A percentile compares a stretch with the other conserved stretches of the same genome.
phyloP scores from a whole-genome alignment of 148 eudicot genomes.

The Rheum nobile region DNA sequence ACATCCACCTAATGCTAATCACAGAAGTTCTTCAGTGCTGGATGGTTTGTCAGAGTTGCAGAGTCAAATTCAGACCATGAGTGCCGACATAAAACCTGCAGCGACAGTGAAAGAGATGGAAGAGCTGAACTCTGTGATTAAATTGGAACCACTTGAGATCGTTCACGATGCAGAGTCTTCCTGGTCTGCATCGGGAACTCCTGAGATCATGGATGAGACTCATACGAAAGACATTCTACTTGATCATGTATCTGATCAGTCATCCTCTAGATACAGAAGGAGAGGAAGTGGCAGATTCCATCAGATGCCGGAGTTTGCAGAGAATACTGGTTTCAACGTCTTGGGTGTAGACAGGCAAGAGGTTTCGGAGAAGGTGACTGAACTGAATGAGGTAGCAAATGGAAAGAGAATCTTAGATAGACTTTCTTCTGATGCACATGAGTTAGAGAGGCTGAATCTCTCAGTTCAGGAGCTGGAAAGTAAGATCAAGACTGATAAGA shows the following conservation, averaged over 20 bases:
- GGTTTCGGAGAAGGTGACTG: slow-evolving; percentile 11
- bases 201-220: slow-evolving; percentile 33
- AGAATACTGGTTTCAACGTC: slow-evolving; percentile 34
- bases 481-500: slow-evolving; percentile 39
- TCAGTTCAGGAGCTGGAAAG: slow-evolving; percentile 47
- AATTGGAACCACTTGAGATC: slow-evolving; percentile 15
- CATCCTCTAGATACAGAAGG: too few species aligned
- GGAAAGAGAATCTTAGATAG: slow-evolving; percentile 39
- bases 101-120: slow-evolving; percentile 34
- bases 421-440: slow-evolving; percentile 59
- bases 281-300: neutral
- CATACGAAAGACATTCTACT: slow-evolving; percentile 80
- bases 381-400: slow-evolving; percentile 13
- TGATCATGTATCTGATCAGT: slow-evolving; percentile 25
- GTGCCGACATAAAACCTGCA: slow-evolving; percentile 24
- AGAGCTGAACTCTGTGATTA: slow-evolving; percentile 22
- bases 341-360: too few species aligned
- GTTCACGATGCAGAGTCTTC: slow-evolving; percentile 7
- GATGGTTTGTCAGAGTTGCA: slow-evolving; percentile 41
- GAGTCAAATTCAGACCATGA: slow-evolving; percentile 37
- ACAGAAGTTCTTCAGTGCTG: slow-evolving; percentile 15
- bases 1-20: slow-evolving; percentile 11
- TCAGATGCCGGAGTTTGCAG: slow-evolving; percentile 52
- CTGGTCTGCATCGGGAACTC: slow-evolving; percentile 12
- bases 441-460: slow-evolving; percentile 32